A percentile compares a stretch with the other conserved stretches of the same genome.
phyloP scores from a whole-genome alignment of 331 rosid species.

The Quercus tomentella region DNA sequence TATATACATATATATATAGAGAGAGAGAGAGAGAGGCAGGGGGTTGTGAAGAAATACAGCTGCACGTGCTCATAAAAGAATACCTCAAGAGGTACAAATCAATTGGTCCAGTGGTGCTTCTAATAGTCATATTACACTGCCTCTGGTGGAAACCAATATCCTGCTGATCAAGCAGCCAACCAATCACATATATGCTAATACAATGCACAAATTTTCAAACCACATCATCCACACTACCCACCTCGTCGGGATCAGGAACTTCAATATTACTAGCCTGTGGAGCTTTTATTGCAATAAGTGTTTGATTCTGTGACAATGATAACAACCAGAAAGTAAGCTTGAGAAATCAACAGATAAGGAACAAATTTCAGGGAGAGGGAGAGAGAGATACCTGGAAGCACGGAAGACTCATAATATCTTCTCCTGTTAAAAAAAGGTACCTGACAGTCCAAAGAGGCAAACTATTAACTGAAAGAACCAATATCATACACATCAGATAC shows the following conservation, averaged over 20 bases:
- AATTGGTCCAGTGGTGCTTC: slow-evolving; percentile 78
- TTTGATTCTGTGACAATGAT: slow-evolving; percentile 48
- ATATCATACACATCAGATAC: neutral
- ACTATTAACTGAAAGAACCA: slow-evolving; percentile 17
- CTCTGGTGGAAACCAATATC: slow-evolving; percentile 53
- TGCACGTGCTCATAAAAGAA: neutral
- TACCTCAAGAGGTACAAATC: slow-evolving; percentile 73
- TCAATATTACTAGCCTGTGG: slow-evolving; percentile 72
- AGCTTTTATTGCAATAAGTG: slow-evolving; percentile 74
- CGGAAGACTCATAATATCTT: slow-evolving; percentile 61
- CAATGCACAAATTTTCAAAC: slow-evolving; percentile 15
- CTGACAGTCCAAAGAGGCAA: slow-evolving; percentile 32
- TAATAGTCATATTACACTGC: slow-evolving; percentile 62
- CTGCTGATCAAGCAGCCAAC: slow-evolving; percentile 38
- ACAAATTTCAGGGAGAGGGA: neutral
- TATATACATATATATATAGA: neutral
- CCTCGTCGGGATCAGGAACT: slow-evolving; percentile 89
- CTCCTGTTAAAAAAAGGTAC: slow-evolving; percentile 54
- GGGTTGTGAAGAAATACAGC: neutral
- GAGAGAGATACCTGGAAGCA: slow-evolving; percentile 65
- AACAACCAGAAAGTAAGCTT: slow-evolving; percentile 23
- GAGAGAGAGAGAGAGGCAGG: neutral
- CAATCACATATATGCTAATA: slow-evolving; percentile 23
- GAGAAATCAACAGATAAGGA: slow-evolving; percentile 6
- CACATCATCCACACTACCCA: slow-evolving; percentile 30